Evolutionary conservation across 768 basidiomycete species (phyloP), one percentile per base, ranked within the genome.

Genomic region (Trametes gibbosa): DNA sequence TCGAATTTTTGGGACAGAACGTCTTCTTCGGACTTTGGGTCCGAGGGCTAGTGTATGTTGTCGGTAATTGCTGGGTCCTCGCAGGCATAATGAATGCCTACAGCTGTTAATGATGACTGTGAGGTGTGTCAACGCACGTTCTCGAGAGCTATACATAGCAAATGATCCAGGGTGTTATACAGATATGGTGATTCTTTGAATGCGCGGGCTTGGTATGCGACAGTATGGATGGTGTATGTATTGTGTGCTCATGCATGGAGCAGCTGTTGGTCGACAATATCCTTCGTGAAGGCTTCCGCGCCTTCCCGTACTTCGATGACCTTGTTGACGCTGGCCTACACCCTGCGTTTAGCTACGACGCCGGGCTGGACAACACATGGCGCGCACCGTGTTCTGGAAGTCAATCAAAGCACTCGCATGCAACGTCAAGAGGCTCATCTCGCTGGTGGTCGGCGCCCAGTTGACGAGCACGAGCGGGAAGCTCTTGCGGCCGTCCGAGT

Each of bases 401-500:
- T 87, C 82, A 51, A 91, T 68, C 41, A 90, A 76, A 35, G 87
- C 88, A 62, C 90, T 92, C 2, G 93, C 93, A 65, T 97, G 90
- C 5, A 96, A 78, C 5, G 92, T 76, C 68, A 81, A 72, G 65
- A 92, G 76, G 25, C 84, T 81, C 29, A 82, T 92, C 70, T 95
- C 92, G 65, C 85, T 87, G 8, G 85, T 79, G 3, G 76, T 79
- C 17, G 93, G 95, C 24, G 84, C 82, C 94, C 94, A 97, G 75
- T 95, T 95, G 71, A 97, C 76, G 47, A 96, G 78, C 13, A 92
- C 85, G 12, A 97, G 77, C 1, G 94, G 94, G 65, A 87, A 91
- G 1, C 91, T 94, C 59, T 79, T 90, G 47, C 95, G 79, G 3
- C 93, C 94, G 67, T 96, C 94, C 9, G 70, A 70, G 70, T 95